Evolutionary conservation across 2,329 filamentous ascomycete genomes (phyloP).

Genomic region (Aspergillus ibericus): DNA sequence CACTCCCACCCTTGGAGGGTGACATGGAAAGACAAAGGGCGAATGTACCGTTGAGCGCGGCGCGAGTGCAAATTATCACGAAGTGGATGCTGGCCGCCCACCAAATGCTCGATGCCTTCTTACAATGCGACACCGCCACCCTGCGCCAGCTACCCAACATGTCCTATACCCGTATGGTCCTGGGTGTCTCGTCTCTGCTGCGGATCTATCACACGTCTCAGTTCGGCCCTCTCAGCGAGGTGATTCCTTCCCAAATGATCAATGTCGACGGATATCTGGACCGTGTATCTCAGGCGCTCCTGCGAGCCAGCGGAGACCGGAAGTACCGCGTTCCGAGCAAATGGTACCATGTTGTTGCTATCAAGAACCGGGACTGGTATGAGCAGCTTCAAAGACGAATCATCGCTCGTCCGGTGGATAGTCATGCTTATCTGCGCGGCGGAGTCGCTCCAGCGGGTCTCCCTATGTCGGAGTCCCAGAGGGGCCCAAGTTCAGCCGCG

Average conservation of each 20-base stretch:
- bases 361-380: slow-evolving; percentile 4
- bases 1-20: background rate
- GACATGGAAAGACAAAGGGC: background rate
- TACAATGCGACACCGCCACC: background rate
- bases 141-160: slow-evolving; percentile 4
- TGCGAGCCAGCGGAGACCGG: background rate
- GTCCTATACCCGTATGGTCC: slow-evolving; percentile 1
- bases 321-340: slow-evolving; percentile 4
- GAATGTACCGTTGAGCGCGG: background rate
- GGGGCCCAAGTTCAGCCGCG: background rate
- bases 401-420: background rate
- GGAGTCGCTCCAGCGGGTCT: background rate
- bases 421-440: background rate
- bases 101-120: background rate
- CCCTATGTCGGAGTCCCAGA: background rate
- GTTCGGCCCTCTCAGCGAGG: background rate
- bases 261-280: slow-evolving; percentile 1
- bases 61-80: background rate
- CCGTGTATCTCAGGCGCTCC: background rate
- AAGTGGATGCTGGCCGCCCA: slow-evolving; percentile 2
- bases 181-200: background rate
- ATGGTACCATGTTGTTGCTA: background rate
- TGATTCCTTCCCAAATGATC: background rate
- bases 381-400: background rate
- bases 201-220: slow-evolving; percentile 1